Conservation (phyloP, 1,139 yeast species). For the Magnusiomyces ingens region DNA sequence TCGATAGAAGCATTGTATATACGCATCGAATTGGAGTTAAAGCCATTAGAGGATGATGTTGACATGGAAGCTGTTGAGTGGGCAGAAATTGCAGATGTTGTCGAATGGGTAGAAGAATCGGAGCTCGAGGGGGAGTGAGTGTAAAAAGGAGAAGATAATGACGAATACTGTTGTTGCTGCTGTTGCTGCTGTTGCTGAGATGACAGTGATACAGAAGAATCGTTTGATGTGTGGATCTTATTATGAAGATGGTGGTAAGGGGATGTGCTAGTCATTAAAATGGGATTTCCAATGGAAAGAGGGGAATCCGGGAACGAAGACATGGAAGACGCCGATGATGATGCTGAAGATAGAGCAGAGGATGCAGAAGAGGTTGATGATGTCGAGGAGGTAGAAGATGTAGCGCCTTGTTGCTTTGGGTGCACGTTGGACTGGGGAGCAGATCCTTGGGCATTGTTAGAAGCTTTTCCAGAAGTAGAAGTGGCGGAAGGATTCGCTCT, state of each 20-base stretch:
- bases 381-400: not conserved
- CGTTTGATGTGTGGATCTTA: slow-evolving; percentile 14
- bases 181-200: slow-evolving; percentile 18
- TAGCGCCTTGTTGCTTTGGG: slow-evolving; percentile 1
- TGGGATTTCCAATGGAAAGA: not conserved
- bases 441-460: slow-evolving; percentile 4
- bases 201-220: slow-evolving; percentile 13
- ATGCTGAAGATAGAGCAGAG: not conserved
- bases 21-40: not conserved
- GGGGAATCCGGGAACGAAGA: not conserved
- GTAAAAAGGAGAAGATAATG: not conserved
- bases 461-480: not conserved
- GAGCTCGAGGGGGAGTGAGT: slow-evolving; percentile 4
- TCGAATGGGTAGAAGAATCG: slow-evolving; percentile 2
- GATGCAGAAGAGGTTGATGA: not conserved
- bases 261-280: not conserved
- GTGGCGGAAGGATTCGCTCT: not conserved
- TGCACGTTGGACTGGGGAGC: not conserved
- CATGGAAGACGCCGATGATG: not conserved
- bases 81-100: slow-evolving; percentile 12
- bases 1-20: not conserved
- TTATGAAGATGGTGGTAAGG: slow-evolving; percentile 5
- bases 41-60: not conserved
- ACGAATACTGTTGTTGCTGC: not conserved
- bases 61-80: not conserved